phyloP scores from a whole-genome alignment of 352 stramenopile genomes.

The Blastocystis sp. region DNA sequence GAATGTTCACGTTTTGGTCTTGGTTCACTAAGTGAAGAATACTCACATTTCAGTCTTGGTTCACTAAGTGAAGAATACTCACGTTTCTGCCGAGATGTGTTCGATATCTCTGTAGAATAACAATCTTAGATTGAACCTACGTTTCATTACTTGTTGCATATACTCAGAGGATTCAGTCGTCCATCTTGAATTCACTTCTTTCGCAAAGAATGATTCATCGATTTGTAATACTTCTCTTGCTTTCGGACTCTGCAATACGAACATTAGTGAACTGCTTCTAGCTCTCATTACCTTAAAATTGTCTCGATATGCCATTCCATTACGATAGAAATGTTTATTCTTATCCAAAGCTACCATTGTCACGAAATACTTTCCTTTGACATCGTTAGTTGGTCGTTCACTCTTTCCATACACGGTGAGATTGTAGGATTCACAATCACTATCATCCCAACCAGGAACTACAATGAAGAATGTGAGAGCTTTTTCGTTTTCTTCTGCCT shows the following conservation, averaged over 20 bases:
- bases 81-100: not conserved
- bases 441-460: constrained; percentile 2
- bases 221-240: not conserved
- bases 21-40: not conserved
- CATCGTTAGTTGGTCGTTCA: not conserved
- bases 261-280: constrained; percentile 1
- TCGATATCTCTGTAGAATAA: too few relatives aligned
- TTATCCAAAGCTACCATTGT: not conserved
- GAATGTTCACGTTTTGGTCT: not conserved
- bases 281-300: constrained; percentile 16
- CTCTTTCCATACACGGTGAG: not conserved
- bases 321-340: constrained; percentile 1
- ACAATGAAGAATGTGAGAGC: constrained; percentile 12
- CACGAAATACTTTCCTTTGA: not conserved
- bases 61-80: not conserved
- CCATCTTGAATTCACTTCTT: not conserved
- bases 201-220: not conserved
- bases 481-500: not conserved
- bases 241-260: not conserved
- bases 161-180: not conserved
- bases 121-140: not conserved
- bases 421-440: constrained; percentile 42
- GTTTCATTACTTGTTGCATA: not conserved
- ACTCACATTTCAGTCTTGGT: not conserved
- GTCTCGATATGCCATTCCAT: constrained; percentile 26